These are phyloP conservation scores for Saraca asoca DNA, from an alignment of 331 rosid genomes.

Conservation along the genomic window DNA sequence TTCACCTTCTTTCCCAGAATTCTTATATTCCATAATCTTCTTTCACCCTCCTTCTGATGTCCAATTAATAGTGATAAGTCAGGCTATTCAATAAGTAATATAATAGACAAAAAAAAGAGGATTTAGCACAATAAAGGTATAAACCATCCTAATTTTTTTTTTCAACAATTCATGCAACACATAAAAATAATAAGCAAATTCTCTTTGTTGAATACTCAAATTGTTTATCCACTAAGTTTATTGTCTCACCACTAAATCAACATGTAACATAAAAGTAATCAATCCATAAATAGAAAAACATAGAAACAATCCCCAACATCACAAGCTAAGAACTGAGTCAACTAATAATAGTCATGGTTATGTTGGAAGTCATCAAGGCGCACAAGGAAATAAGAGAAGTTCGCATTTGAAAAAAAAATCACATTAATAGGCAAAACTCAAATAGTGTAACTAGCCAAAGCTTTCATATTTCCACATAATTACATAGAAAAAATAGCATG, in stretches of 20 bases:
- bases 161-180: constrained; percentile 12
- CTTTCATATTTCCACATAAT: constrained; percentile 1
- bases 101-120: background rate
- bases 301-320: constrained; percentile 1
- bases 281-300: constrained; percentile 13
- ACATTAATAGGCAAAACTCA: constrained; percentile 8
- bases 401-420: background rate
- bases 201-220: background rate
- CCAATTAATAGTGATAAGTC: constrained; percentile 33
- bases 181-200: constrained; percentile 5
- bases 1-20: too few species aligned
- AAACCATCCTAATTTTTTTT: constrained; percentile 26
- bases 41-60: too few species aligned
- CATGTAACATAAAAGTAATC: constrained; percentile 9
- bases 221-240: constrained; percentile 4
- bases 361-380: constrained; percentile 6
- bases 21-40: too few species aligned
- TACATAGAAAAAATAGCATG: background rate
- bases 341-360: background rate
- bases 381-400: constrained; percentile 1
- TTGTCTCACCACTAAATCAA: constrained; percentile 27
- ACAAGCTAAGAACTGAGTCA: background rate
- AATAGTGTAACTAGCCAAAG: constrained; percentile 6
- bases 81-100: constrained; percentile 13
- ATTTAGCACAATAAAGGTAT: constrained; percentile 1